A percentile compares a stretch with the other conserved stretches of the same genome.
Conservation (phyloP, 352 stramenopile genomes). For the Phytophthora sansomeana region DNA sequence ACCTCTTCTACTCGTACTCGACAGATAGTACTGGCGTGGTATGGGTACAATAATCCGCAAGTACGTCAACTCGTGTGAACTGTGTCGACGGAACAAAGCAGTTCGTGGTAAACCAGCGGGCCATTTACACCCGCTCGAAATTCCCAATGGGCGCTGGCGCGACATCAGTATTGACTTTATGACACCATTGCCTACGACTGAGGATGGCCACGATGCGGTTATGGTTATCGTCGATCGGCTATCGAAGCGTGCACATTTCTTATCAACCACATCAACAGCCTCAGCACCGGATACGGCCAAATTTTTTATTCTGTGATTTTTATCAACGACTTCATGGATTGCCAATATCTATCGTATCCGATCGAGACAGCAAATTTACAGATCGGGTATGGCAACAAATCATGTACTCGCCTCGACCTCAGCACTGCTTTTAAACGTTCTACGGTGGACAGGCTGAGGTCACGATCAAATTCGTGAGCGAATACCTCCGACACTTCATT, state of each 20-base stretch:
- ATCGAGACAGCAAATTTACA: conserved; percentile 18
- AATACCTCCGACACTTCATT: conserved; percentile 11
- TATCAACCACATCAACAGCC: not conserved
- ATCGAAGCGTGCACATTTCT: conserved; percentile 18
- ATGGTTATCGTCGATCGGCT: conserved; percentile 21
- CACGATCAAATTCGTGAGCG: conserved; percentile 7
- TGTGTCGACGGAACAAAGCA: conserved; percentile 17
- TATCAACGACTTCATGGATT: conserved; percentile 18
- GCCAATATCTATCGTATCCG: conserved; percentile 2
- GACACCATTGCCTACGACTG: not conserved
- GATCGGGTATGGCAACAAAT: not conserved
- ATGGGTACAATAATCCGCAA: conserved; percentile 1
- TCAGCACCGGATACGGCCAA: not conserved
- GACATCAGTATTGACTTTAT: conserved; percentile 36
- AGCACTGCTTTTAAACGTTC: conserved; percentile 24
- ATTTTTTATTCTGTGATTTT: conserved; percentile 13
- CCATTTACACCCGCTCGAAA: conserved; percentile 11
- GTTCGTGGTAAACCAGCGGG: not conserved
- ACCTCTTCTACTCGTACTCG: not conserved
- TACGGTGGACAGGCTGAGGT: conserved; percentile 22
- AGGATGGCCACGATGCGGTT: conserved; percentile 1
- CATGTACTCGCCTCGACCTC: conserved; percentile 5
- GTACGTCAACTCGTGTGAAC: conserved; percentile 21
- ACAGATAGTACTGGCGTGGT: conserved; percentile 10
- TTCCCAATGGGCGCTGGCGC: conserved; percentile 9